Conservation (phyloP, 2,329 filamentous ascomycete species). For the Aspergillus sp. region DNA sequence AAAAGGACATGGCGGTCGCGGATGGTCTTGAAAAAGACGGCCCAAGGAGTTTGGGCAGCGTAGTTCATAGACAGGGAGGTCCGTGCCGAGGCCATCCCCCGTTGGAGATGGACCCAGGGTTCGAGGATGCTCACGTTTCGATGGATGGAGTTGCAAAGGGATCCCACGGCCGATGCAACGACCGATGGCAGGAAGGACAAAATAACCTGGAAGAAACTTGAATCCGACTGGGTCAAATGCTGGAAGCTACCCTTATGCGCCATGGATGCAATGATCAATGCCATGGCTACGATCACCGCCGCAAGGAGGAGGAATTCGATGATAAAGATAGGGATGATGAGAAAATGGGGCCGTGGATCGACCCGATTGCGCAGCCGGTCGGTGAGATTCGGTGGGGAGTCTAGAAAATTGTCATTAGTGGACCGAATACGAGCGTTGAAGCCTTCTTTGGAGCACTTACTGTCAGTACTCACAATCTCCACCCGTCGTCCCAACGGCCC, state of each 20-base stretch:
- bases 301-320: conserved; percentile 31
- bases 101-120: conserved; percentile 35
- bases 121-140: conserved; percentile 33
- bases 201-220: conserved; percentile 29
- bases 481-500: conserved; percentile 25
- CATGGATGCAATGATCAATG: conserved; percentile 26
- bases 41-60: conserved; percentile 30
- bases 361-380: conserved; percentile 22
- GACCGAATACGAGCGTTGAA: not conserved
- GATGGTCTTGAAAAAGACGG: conserved; percentile 26
- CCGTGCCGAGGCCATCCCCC: conserved; percentile 24
- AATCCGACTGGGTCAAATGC: conserved; percentile 31
- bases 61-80: conserved; percentile 32
- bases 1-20: conserved; percentile 27
- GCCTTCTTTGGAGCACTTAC: conserved; percentile 9
- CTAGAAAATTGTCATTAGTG: conserved; percentile 10
- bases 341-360: conserved; percentile 33
- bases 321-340: conserved; percentile 33
- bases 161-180: conserved; percentile 30
- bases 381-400: conserved; percentile 22
- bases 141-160: conserved; percentile 33
- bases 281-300: conserved; percentile 30
- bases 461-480: conserved; percentile 29
- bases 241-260: conserved; percentile 27
- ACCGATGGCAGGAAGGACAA: conserved; percentile 32